A percentile compares a stretch with the other conserved stretches of the same genome.
Evolutionary conservation across 306 rosid genomes (phyloP).

Genomic region (Crataegus laevigata): DNA sequence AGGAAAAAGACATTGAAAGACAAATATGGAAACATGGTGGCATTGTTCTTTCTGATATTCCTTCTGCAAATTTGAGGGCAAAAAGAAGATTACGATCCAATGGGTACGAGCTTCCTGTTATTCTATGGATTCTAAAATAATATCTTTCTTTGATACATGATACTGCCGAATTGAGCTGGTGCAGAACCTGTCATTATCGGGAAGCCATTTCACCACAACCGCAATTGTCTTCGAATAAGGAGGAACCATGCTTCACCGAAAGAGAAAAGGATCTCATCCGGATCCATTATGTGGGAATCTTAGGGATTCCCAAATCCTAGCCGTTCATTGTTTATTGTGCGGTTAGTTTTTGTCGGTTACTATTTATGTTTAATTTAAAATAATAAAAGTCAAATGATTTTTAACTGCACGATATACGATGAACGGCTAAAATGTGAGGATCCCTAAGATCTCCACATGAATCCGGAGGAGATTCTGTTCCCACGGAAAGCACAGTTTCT

Average conservation of each 20-base stretch:
- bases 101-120: constrained; percentile 42
- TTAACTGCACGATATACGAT: too few relatives aligned
- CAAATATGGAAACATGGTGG: constrained; percentile 70
- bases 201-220: constrained; percentile 19
- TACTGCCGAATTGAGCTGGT: constrained; percentile 43
- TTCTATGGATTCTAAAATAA: constrained; percentile 39
- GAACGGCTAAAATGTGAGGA: too few relatives aligned
- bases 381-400: too few relatives aligned
- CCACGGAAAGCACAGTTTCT: constrained; percentile 72
- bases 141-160: constrained; percentile 44
- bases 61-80: constrained; percentile 43
- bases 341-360: too few relatives aligned
- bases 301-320: too few relatives aligned
- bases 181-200: constrained; percentile 27
- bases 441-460: too few relatives aligned
- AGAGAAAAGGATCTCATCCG: too few relatives aligned
- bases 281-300: too few relatives aligned
- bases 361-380: too few relatives aligned
- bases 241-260: constrained; percentile 80
- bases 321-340: too few relatives aligned
- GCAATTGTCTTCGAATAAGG: constrained; percentile 46
- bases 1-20: constrained; percentile 48
- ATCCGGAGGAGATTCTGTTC: too few relatives aligned
- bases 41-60: constrained; percentile 59
- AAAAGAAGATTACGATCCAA: constrained; percentile 35